Percentiles rank a stretch among this genome's conserved stretches.
phyloP scores from a whole-genome alignment of 768 basidiomycete species.

The Mycena belliarum region DNA sequence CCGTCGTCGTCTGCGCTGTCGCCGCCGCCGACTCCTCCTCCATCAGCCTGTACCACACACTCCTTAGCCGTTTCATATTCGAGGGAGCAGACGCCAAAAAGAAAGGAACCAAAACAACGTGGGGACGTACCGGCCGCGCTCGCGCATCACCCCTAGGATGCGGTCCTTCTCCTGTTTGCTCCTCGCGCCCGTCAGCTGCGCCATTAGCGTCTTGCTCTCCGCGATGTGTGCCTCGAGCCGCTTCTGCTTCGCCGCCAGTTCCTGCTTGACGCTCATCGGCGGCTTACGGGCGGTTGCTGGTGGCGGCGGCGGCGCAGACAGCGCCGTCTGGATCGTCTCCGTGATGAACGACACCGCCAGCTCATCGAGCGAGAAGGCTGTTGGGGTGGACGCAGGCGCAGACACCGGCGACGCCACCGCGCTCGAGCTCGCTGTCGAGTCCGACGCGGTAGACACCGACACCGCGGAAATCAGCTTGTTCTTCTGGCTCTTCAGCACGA shows the following conservation, averaged over 20 bases:
- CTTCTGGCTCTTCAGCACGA: constrained; percentile 34
- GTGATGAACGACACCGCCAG: constrained; percentile 60
- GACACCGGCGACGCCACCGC: neutral
- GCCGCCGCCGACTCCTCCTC: constrained; percentile 32
- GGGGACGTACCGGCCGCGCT: constrained; percentile 57
- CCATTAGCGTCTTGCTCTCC: constrained; percentile 54
- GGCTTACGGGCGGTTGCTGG: neutral
- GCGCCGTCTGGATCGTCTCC: constrained; percentile 53
- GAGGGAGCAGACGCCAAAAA: constrained; percentile 1
- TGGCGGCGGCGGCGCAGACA: constrained; percentile 8
- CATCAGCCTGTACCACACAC: constrained; percentile 34
- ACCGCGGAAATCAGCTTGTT: constrained; percentile 36
- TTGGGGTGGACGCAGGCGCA: neutral
- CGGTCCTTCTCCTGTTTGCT: constrained; percentile 54
- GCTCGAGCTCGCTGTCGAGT: neutral
- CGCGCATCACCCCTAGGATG: constrained; percentile 47
- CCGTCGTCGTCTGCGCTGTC: neutral
- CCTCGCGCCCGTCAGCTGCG: constrained; percentile 41
- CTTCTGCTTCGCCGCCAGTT: constrained; percentile 49
- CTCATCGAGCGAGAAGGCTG: constrained; percentile 41
- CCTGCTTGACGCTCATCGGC: constrained; percentile 9
- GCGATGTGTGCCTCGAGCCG: constrained; percentile 53
- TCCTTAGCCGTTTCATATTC: constrained; percentile 25
- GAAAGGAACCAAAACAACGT: too few relatives aligned
- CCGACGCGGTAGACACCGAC: neutral